phyloP scores from a whole-genome alignment of 2,329 filamentous ascomycete species.

The Pseudogymnoascus sp. region DNA sequence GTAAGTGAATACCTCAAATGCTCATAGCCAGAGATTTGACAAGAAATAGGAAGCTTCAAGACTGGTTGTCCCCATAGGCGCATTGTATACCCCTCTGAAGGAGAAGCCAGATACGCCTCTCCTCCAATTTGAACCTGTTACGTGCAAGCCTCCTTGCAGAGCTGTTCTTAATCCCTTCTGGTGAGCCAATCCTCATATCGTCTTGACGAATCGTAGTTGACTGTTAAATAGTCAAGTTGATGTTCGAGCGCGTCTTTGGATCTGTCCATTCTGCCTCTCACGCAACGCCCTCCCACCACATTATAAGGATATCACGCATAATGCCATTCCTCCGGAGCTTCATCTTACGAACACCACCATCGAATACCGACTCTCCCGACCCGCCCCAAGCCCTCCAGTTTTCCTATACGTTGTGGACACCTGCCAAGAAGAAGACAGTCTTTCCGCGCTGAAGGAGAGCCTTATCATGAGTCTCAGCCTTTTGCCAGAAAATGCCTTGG shows the following conservation, averaged over 20 bases:
- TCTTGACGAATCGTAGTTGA: slow-evolving; percentile 18
- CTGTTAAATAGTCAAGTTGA: slow-evolving; percentile 60
- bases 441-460: slow-evolving; percentile 76
- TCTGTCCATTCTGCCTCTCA: slow-evolving; percentile 80
- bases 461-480: slow-evolving; percentile 79
- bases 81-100: slow-evolving; percentile 90
- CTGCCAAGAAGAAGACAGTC: slow-evolving; percentile 79
- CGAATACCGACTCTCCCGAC: slow-evolving; percentile 72
- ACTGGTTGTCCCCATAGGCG: slow-evolving; percentile 91
- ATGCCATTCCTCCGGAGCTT: slow-evolving; percentile 74
- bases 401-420: slow-evolving; percentile 84
- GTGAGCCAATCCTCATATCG: slow-evolving; percentile 42
- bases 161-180: slow-evolving; percentile 96
- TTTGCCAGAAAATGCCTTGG: slow-evolving; percentile 71
- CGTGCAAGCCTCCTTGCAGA: slow-evolving; percentile 91
- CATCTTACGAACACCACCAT: slow-evolving; percentile 81
- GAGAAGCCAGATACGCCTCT: slow-evolving; percentile 85
- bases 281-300: slow-evolving; percentile 75
- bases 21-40: slow-evolving; percentile 20
- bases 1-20: slow-evolving; percentile 38
- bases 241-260: slow-evolving; percentile 75
- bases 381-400: slow-evolving; percentile 77
- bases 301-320: slow-evolving; percentile 83
- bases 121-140: slow-evolving; percentile 91
- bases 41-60: slow-evolving; percentile 73